Base-by-base conservation (phyloP, 2,329 filamentous ascomycete species). In the Botrytis hyacinthi region DNA sequence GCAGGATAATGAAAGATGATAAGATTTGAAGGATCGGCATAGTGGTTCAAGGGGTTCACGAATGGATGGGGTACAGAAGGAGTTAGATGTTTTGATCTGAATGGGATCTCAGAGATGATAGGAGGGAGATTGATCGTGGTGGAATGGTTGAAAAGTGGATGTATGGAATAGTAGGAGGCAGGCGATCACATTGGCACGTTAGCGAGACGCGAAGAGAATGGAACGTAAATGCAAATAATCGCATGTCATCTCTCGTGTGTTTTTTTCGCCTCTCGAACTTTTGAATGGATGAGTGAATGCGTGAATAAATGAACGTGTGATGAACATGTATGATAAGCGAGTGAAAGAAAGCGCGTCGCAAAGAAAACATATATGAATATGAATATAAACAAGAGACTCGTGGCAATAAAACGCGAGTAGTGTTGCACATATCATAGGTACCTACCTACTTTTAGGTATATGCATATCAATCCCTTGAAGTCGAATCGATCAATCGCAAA, bases 1-100 rank as follows among this genome's bases (percentile, higher is more conserved):
- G 37, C 35, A 42, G 66, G 42, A 57, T 42, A 57, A 68, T 68
- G 66, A 68, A 57, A 40, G 46, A 54, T 29, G 63, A 48, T 60
- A 48, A 20, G 63, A 67, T 26, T 46, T 40, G 12, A 54, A 35
- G 46, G 29, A 37, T 57, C n/a, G 51, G 51, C n/a, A 42, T 57
- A 42, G 48, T 57, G 48, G 20, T 57, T 32, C 26, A 29, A 29
- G 51, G n/a, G 60, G 60, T n/a, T 1, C 35, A 18, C 40, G 59
- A n/a, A 9, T 40, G 60, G 35, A 40, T 62, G 48, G 9, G 20
- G 46, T 22, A 67, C 35, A 51, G 44, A 29, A 29, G 18, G 66
- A 32, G 66, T 51, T 51, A 7, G 35, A 61, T 40, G 1, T n/a
- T 32, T 22, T 26, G 37, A 68, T 68, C n/a, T 57, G 48, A 3